Base-by-base conservation (phyloP, 371 early-diverging fungal species). In the Haplosporangium sp. region DNA sequence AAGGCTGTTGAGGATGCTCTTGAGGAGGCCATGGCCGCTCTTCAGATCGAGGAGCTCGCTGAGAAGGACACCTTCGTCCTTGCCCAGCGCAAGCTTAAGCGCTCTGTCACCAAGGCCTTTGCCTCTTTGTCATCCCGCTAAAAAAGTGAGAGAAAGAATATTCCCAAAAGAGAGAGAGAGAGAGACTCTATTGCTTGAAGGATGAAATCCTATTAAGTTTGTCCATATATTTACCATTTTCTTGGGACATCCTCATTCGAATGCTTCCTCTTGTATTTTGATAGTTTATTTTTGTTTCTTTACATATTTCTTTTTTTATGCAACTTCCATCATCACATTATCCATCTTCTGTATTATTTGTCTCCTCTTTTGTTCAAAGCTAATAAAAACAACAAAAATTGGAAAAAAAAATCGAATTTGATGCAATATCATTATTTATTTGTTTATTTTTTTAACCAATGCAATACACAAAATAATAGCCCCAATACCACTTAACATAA, bases 1-100 rank as follows among this genome's bases (percentile, higher is more conserved):
- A 95, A 96, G 84, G 90, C 92, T 69, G 90, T 98, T 75, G 93
- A 96, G 84, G 92, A 93, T 76, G 92, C 96, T 79, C 86, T 91
- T 62, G 87, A 88, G 76, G 90, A 91, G 82, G 85, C 88, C 76
- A 90, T 91, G 86, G 84, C 85, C 71, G 90, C 92, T 86, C 84
- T 92, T 65, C 87, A 90, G 85, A 69, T 76, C 70, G 90, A 93
- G 86, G 92, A 89, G 71, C 93, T 92, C 75, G 93, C 91, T 69
- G 83, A 87, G 83, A 97, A 95, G 91, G 94, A 96, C 27, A n/a
- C 4, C 35, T 50, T 50, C 17, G 50, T 50, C 50, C 50, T 50
- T n/a, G 50, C 50, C 50, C 50, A 50, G 50, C 50, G 50, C 50
- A 50, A 50, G 50, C 50, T 50, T 15, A 50, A 50, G 50, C 50